phyloP scores from a whole-genome alignment of 2,329 filamentous ascomycete genomes.

The Fusarium avenaceum region DNA sequence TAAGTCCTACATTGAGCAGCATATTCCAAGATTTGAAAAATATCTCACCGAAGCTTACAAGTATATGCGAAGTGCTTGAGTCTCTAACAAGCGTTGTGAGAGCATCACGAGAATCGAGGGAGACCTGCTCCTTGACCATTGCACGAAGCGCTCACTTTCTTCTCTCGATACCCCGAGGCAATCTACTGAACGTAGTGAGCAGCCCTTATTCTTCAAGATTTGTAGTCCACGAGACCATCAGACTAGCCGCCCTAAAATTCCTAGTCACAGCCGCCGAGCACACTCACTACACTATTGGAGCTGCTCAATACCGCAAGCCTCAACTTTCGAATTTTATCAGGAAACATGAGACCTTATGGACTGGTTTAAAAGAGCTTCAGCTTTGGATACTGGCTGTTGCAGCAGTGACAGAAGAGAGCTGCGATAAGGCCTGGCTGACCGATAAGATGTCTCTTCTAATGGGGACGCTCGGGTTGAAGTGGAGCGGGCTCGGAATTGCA shows the following conservation, averaged over 20 bases:
- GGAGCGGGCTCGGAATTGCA: not conserved
- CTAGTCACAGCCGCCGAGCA: constrained; percentile 5
- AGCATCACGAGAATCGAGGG: not conserved
- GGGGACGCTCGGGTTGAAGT: not conserved
- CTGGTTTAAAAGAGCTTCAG: not conserved
- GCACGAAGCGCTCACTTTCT: constrained; percentile 1
- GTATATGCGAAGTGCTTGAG: not conserved
- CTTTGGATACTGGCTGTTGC: constrained; percentile 1
- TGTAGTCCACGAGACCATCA: not conserved
- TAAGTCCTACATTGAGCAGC: not conserved
- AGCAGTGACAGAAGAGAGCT: not conserved
- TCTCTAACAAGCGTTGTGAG: constrained; percentile 1
- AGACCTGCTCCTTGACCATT: not conserved
- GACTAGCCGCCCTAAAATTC: constrained; percentile 10
- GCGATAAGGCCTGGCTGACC: not conserved
- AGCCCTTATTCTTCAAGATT: not conserved
- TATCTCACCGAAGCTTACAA: not conserved
- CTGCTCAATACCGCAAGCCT: not conserved
- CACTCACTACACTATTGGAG: constrained; percentile 9
- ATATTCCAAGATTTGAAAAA: not conserved
- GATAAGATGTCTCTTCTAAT: not conserved
- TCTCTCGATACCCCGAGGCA: not conserved
- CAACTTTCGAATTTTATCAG: not conserved
- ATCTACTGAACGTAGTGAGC: not conserved
- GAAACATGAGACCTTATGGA: not conserved